Percentiles rank a stretch among this genome's conserved stretches.
Conservation (phyloP, 2,329 filamentous ascomycete species). For the Xylaria arbuscula region DNA sequence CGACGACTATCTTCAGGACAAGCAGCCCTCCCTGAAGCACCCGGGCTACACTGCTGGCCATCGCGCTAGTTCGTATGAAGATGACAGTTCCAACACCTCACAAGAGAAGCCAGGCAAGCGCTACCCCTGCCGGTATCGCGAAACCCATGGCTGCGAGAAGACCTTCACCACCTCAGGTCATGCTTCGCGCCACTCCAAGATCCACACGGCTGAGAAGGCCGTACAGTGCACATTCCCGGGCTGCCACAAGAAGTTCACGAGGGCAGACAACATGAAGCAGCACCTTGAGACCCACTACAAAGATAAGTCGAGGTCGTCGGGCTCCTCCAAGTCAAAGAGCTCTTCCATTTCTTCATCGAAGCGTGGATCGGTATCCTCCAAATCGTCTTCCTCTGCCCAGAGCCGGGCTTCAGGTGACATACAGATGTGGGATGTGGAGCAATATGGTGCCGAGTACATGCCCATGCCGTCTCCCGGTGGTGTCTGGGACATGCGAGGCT, state of each 20-base stretch:
- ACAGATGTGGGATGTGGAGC: conserved; percentile 57
- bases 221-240: conserved; percentile 74
- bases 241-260: conserved; percentile 83
- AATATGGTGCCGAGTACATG: conserved; percentile 50
- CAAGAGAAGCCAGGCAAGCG: conserved; percentile 68
- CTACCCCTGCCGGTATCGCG: conserved; percentile 79
- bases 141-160: conserved; percentile 78
- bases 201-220: conserved; percentile 83
- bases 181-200: conserved; percentile 85
- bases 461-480: conserved; percentile 54
- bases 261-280: conserved; percentile 89
- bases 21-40: conserved; percentile 54
- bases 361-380: conserved; percentile 42
- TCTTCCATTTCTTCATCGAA: conserved; percentile 37
- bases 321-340: conserved; percentile 51
- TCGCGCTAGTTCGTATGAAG: conserved; percentile 63
- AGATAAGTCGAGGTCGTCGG: conserved; percentile 63
- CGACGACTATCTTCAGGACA: conserved; percentile 51
- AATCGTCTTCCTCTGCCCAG: conserved; percentile 49
- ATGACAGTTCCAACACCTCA: conserved; percentile 58
- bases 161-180: conserved; percentile 87
- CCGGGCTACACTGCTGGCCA: conserved; percentile 57
- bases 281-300: conserved; percentile 82
- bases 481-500: conserved; percentile 61
- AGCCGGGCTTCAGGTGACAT: conserved; percentile 49